Evolutionary conservation across 202 grass and related monocot genomes (phyloP).

Genomic region (Panicum hallii): DNA sequence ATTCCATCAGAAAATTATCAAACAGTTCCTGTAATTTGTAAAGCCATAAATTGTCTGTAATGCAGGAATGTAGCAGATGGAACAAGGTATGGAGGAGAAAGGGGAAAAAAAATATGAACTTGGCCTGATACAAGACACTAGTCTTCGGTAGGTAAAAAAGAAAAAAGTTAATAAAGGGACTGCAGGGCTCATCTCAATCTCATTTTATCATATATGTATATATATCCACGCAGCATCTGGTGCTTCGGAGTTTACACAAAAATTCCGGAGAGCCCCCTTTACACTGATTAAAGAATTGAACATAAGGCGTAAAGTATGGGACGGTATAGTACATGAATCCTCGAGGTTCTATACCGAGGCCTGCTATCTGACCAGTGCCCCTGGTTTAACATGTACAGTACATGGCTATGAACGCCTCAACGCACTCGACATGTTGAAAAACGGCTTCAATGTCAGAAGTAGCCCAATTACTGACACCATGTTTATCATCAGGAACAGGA

Average conservation of each 20-base stretch:
- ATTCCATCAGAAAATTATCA: too few relatives aligned
- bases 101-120: too few relatives aligned
- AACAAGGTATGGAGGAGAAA: too few relatives aligned
- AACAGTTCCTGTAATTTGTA: too few relatives aligned
- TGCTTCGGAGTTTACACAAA: background rate
- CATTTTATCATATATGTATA: too few relatives aligned
- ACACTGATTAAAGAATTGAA: constrained; percentile 5
- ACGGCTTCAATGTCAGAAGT: constrained; percentile 41
- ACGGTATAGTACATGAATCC: constrained; percentile 19
- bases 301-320: background rate
- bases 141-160: too few relatives aligned
- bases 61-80: too few relatives aligned
- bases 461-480: constrained; percentile 41
- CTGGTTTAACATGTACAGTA: constrained; percentile 6
- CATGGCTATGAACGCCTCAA: constrained; percentile 11
- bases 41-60: too few relatives aligned
- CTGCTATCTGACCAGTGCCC: background rate
- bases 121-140: too few relatives aligned
- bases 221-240: background rate
- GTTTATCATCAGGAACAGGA: constrained; percentile 55
- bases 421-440: constrained; percentile 37
- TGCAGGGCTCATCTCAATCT: too few relatives aligned
- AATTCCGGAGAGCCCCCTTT: background rate
- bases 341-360: background rate
- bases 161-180: too few relatives aligned